A percentile compares a stretch with the other conserved stretches of the same genome.
Evolutionary conservation across 176 grass and related monocot species (phyloP).

Genomic region (Bolboschoenus planiculmis): DNA sequence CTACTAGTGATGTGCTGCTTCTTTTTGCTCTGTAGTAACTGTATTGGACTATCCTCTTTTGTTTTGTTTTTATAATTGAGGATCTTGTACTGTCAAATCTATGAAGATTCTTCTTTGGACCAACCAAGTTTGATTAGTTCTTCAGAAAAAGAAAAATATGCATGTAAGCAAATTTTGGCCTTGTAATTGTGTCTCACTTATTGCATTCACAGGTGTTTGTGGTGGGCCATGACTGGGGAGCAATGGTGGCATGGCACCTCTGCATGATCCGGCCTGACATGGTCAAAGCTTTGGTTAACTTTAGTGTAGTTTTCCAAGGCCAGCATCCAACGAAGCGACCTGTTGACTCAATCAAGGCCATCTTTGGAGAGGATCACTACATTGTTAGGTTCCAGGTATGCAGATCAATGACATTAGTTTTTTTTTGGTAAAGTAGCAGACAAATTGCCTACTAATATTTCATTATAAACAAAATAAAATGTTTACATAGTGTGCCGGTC

Average conservation of each 20-base stretch:
- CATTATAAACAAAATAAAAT: too few species aligned
- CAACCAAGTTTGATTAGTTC: neutral
- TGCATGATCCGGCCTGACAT: constrained; percentile 68
- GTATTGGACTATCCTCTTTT: neutral
- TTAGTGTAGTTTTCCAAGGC: constrained; percentile 46
- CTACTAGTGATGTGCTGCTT: neutral
- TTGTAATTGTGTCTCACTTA: neutral
- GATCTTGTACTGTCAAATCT: neutral
- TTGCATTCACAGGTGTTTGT: constrained; percentile 58
- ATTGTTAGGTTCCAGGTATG: constrained; percentile 64
- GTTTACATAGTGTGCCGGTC: too few species aligned
- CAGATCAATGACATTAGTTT: neutral
- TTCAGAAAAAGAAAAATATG: neutral
- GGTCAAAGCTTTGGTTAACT: constrained; percentile 59
- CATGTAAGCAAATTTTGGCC: neutral
- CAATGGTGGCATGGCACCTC: constrained; percentile 58
- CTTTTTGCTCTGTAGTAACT: neutral
- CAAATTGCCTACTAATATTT: too few species aligned
- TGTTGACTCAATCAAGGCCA: constrained; percentile 38
- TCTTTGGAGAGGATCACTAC: constrained; percentile 62
- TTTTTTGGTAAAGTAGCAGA: too few species aligned
- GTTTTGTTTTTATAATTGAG: neutral
- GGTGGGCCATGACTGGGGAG: constrained; percentile 76
- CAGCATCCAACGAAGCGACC: constrained; percentile 29
- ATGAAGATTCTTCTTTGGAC: neutral